phyloP scores from a whole-genome alignment of 1,284 basidiomycete genomes.

The Pascua sp. region DNA sequence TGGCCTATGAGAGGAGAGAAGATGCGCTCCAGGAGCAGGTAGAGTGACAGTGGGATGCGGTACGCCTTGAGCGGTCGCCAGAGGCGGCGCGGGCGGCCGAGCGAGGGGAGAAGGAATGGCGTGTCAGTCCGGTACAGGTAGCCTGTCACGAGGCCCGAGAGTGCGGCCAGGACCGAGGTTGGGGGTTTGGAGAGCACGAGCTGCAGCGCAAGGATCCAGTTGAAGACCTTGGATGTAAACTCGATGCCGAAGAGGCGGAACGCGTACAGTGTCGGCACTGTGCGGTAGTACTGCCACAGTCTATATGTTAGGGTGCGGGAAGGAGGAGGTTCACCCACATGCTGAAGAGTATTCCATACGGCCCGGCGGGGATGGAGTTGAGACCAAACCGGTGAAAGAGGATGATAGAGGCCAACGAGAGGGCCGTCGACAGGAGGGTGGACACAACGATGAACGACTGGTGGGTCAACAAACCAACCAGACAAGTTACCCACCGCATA shows the following conservation, averaged over 20 bases:
- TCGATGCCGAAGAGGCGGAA: conserved; percentile 71
- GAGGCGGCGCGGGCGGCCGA: conserved; percentile 28
- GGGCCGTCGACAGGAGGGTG: conserved; percentile 61
- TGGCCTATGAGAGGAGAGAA: conserved; percentile 65
- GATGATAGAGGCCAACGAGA: conserved; percentile 64
- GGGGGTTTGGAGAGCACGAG: conserved; percentile 66
- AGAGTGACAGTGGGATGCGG: conserved; percentile 61
- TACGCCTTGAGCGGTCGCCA: conserved; percentile 60
- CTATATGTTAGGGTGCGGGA: conserved; percentile 41
- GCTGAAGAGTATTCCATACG: conserved; percentile 59
- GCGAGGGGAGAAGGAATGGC: conserved; percentile 47
- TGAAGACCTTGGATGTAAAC: conserved; percentile 69
- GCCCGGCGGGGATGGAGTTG: conserved; percentile 70
- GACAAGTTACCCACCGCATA: conserved; percentile 64
- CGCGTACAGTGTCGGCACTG: conserved; percentile 70
- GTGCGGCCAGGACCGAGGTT: conserved; percentile 59
- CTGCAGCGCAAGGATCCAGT: conserved; percentile 65
- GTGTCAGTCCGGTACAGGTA: conserved; percentile 74
- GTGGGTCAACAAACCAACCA: not conserved
- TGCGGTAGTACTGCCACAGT: conserved; percentile 72
- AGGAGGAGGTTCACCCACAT: conserved; percentile 25
- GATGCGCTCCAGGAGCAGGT: conserved; percentile 56
- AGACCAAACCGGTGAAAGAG: conserved; percentile 63
- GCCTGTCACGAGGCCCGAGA: conserved; percentile 67
- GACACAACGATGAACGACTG: conserved; percentile 74